A percentile compares a stretch with the other conserved stretches of the same genome.
These are phyloP conservation scores for Colletotrichum lini DNA, from an alignment of 2,329 filamentous ascomycete species.

Conservation along the genomic window DNA sequence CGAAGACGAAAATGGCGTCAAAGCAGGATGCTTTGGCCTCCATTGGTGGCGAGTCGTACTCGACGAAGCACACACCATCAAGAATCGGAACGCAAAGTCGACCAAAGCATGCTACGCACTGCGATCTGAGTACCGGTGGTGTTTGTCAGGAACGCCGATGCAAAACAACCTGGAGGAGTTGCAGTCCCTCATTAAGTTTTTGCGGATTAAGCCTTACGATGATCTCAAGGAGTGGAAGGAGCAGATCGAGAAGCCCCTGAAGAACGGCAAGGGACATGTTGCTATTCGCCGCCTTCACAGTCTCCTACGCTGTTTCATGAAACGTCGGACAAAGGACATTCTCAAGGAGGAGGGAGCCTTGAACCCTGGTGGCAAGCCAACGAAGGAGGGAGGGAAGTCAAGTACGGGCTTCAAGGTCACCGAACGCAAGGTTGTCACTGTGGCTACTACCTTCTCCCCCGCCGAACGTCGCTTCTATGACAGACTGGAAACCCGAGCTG, in stretches of 20 bases:
- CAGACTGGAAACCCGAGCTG: slow-evolving; percentile 84
- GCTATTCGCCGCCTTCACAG: slow-evolving; percentile 90
- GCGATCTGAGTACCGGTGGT: slow-evolving; percentile 92
- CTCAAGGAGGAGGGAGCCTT: slow-evolving; percentile 88
- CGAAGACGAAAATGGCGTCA: slow-evolving; percentile 71
- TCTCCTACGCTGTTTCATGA: slow-evolving; percentile 95
- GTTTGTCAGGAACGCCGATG: slow-evolving; percentile 95
- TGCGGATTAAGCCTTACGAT: slow-evolving; percentile 92
- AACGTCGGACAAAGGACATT: slow-evolving; percentile 98
- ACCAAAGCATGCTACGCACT: slow-evolving; percentile 93
- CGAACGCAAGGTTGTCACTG: slow-evolving; percentile 87
- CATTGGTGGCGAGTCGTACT: slow-evolving; percentile 97
- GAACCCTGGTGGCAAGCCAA: slow-evolving; percentile 79
- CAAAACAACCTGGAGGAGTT: slow-evolving; percentile 98
- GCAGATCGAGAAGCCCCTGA: slow-evolving; percentile 90
- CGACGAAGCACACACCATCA: slow-evolving; percentile 98
- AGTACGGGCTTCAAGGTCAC: slow-evolving; percentile 89
- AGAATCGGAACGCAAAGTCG: slow-evolving; percentile 96
- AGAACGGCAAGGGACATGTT: slow-evolving; percentile 88
- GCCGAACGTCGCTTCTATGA: slow-evolving; percentile 90
- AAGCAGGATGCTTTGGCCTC: slow-evolving; percentile 89
- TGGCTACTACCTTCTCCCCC: slow-evolving; percentile 83
- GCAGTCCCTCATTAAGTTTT: slow-evolving; percentile 92
- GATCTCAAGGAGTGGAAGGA: slow-evolving; percentile 90
- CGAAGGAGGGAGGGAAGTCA: slow-evolving; percentile 58